Percentiles rank a stretch among this genome's conserved stretches.
Conservation (phyloP, 2,329 filamentous ascomycete species). For the Raffaelea deltoideospora region DNA sequence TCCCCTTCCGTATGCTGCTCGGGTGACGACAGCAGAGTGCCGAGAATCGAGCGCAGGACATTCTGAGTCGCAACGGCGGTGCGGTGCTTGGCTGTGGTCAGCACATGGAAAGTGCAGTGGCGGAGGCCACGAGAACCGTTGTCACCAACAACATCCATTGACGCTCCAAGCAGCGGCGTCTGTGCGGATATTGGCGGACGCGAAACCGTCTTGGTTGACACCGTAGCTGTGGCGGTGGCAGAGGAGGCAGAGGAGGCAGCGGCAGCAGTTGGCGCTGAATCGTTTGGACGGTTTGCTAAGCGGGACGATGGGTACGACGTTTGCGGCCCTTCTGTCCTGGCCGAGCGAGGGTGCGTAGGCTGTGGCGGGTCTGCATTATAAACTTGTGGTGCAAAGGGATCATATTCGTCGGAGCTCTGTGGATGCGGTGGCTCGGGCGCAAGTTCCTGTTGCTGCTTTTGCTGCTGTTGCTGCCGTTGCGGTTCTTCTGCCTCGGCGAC, state of each 20-base stretch:
- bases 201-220: neutral
- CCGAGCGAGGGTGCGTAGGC: too few relatives aligned
- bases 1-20: neutral
- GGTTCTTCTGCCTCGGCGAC: slow-evolving; percentile 2
- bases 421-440: too few relatives aligned
- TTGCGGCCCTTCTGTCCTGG: too few relatives aligned
- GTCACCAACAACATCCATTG: too few relatives aligned
- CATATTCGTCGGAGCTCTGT: slow-evolving; percentile 26
- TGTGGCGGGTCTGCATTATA: slow-evolving; percentile 4
- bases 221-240: slow-evolving; percentile 1
- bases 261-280: too few relatives aligned
- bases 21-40: slow-evolving; percentile 29
- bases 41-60: slow-evolving; percentile 36
- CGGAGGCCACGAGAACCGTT: too few relatives aligned
- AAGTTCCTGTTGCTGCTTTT: too few relatives aligned
- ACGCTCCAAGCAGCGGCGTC: slow-evolving; percentile 24
- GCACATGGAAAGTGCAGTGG: slow-evolving; percentile 30
- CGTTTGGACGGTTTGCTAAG: too few relatives aligned
- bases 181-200: slow-evolving; percentile 10
- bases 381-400: slow-evolving; percentile 22
- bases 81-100: slow-evolving; percentile 23
- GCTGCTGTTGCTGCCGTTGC: slow-evolving; percentile 5
- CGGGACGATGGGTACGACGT: too few relatives aligned
- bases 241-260: too few relatives aligned
- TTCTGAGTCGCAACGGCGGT: slow-evolving; percentile 42